Evolutionary conservation across 176 grass and related monocot species (phyloP).

Genomic region (Bolboschoenus planiculmis): DNA sequence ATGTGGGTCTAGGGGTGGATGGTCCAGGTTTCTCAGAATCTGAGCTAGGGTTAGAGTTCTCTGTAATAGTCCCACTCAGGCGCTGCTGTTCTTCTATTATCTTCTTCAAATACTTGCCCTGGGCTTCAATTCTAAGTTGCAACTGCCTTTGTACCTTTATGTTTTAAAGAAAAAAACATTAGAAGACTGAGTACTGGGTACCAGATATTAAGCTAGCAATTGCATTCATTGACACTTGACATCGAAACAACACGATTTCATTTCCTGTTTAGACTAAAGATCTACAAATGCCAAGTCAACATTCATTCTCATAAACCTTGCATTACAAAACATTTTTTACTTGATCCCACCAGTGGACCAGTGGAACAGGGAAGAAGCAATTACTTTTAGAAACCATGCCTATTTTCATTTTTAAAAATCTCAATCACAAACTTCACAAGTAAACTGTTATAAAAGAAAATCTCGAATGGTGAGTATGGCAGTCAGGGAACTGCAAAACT

Average conservation of each 20-base stretch:
- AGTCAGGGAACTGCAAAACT: background rate
- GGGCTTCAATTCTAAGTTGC: constrained; percentile 93
- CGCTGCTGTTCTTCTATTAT: constrained; percentile 95
- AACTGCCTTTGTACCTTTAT: constrained; percentile 90
- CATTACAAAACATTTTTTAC: background rate
- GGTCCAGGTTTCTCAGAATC: constrained; percentile 78
- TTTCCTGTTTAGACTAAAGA: background rate
- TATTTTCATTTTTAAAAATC: background rate
- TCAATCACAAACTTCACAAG: background rate
- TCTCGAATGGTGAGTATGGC: background rate
- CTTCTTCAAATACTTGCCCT: constrained; percentile 96
- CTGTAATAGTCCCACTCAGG: constrained; percentile 35
- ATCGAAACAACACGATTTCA: background rate
- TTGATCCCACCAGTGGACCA: background rate
- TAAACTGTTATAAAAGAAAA: background rate
- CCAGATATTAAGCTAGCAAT: background rate
- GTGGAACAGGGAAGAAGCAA: background rate
- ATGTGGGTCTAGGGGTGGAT: constrained; percentile 59
- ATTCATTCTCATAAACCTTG: constrained; percentile 3
- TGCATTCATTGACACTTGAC: background rate
- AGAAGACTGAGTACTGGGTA: background rate
- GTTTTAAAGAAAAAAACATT: constrained; percentile 1
- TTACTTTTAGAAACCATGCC: background rate
- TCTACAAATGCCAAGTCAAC: background rate
- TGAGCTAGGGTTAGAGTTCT: constrained; percentile 30